Base-by-base conservation (phyloP, 2,329 filamentous ascomycete genomes). In the Trichoderma sp. region DNA sequence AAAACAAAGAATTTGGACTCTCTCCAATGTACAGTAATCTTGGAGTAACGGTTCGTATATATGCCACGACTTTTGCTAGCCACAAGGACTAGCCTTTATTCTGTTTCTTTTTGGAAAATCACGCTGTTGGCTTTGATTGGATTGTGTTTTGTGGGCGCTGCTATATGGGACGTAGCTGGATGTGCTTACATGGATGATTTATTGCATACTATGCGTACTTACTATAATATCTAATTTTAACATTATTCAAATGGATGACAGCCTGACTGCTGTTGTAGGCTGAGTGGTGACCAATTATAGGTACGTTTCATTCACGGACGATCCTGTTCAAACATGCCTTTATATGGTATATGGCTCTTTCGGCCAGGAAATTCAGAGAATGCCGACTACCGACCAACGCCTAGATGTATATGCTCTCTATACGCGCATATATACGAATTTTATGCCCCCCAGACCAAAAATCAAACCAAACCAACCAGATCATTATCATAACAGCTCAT, bases 401-500 rank as follows among this genome's bases (percentile, higher is more conserved):
- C 21, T 14, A 26, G 14, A 43, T 58, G 39, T 66, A 58, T 49
- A 49, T 26, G 32, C 52, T n/a, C 32, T 30, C 32, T 43, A 24
- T 49, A 28, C 39, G 46, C 28, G 28, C 28, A 32, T 21, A 56
- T 7, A 43, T 18, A 8, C 16, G 16, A 43, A 18, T n/a, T n/a
- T n/a, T 56, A 56, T 30, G 8, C 18, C 32, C 32, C n/a, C 8
- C 28, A n/a, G 4, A 26, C 8, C 28, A n/a, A 30, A 30, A 26
- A 16, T n/a, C 18, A 18, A 43, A 43, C 6, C 18, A 43, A 43
- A 43, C 39, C 39, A 43, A 43, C 39, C 39, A 43, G 18, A 39
- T 61, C 58, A 21, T 65, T 18, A 56, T 24, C 67, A 61, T 68
- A 28, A 34, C 18, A 65, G 21, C 30, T 61, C 59, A 61, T 61